phyloP scores from a whole-genome alignment of 345 rosid species.

The Boechera stricta region DNA sequence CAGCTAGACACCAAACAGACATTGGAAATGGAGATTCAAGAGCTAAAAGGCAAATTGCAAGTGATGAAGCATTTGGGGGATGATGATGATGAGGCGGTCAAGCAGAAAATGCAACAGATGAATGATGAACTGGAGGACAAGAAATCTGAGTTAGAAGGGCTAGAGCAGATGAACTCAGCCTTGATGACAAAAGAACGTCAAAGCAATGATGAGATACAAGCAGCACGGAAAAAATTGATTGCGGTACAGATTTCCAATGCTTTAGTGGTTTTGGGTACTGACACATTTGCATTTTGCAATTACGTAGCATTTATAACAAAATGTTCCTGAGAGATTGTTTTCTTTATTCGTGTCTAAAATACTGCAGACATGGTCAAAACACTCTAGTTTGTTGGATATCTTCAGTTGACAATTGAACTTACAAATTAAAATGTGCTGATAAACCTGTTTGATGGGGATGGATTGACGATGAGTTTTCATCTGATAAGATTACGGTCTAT shows the following conservation, averaged over 20 bases:
- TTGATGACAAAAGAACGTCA: conserved; percentile 53
- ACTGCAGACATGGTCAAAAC: conserved; percentile 14
- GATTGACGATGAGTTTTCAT: not conserved
- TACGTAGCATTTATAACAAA: not conserved
- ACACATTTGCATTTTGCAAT: conserved; percentile 6
- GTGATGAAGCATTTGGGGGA: conserved; percentile 87
- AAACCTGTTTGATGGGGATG: conserved; percentile 1
- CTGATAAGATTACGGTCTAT: not conserved
- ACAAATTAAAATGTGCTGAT: conserved; percentile 1
- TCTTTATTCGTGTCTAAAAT: not conserved
- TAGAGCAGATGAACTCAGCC: conserved; percentile 41
- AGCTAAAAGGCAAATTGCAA: conserved; percentile 76
- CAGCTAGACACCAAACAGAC: conserved; percentile 83
- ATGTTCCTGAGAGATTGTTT: not conserved
- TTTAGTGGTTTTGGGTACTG: conserved; percentile 6
- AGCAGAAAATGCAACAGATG: conserved; percentile 79
- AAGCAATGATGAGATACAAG: conserved; percentile 54
- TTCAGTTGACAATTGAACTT: not conserved
- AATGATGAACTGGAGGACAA: conserved; percentile 62
- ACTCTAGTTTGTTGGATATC: conserved; percentile 1
- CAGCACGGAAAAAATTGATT: conserved; percentile 49
- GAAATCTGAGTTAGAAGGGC: conserved; percentile 49
- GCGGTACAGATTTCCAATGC: conserved; percentile 39
- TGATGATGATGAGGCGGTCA: conserved; percentile 76
- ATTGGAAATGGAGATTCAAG: conserved; percentile 89